Evolutionary conservation across 352 stramenopile species (phyloP), one percentile per base, ranked within the genome.

Genomic region (Aphanomyces cochlioides): DNA sequence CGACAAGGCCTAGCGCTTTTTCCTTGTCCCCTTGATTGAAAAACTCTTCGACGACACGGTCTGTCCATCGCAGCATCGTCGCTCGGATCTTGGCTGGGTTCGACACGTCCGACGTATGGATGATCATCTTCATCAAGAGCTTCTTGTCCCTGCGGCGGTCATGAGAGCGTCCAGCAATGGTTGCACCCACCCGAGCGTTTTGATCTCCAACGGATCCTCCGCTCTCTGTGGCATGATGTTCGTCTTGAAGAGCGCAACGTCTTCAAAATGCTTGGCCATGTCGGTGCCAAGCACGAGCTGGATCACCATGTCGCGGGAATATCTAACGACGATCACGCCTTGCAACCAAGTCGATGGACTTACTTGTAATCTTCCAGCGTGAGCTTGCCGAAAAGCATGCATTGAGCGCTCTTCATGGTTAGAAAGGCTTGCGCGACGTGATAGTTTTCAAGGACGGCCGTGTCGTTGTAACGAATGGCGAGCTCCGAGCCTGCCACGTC

Each of bases 1-100:
- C 82, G 2, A 90, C 77, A 3, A 98, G 74, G 6, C 79, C 77
- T 3, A 97, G 74, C 59, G 90, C 78, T 70, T 97, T 98, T 75
- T 98, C 96, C 75, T 96, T 88, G 66, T 99, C 96, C 41, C 96
- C 96, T 73, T 99, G 96, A 19, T 88, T 67, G 72, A 98, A 98
- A 72, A 98, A 98, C 81, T 99, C 96, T 41, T 97, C 87, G 12
- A 98, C 83, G 8, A 98, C 90, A 21, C 92, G 87, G 63, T 97
- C 87, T 0, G 92, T 95, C 96, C 96, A 99, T 67, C 88, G 85
- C 64, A 96, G 81, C 79, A 96, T 93, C 19, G 92, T 81, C 58
- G 87, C 75, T 37, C 84, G 88, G 21, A 95, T 85, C 72, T 97
- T 97, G 5, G 89, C 82, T 41, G 90, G 92, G 70, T 98, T 98